Base-by-base conservation (phyloP, 2,329 filamentous ascomycete species). In the Fusarium sp. region DNA sequence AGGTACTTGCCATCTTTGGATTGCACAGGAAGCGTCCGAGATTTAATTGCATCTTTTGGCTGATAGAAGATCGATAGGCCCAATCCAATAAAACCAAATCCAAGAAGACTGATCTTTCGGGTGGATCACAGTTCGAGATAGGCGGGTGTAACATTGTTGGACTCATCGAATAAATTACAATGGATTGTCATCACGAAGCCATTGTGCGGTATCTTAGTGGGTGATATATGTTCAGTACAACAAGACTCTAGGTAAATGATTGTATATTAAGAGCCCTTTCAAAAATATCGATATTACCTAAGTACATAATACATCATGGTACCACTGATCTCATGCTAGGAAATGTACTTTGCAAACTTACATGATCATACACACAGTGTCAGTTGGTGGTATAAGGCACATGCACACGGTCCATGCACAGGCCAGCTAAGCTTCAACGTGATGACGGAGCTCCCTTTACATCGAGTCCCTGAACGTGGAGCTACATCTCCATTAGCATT, bases 401-500 rank as follows among this genome's bases (percentile, higher is more conserved):
- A 42, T 15, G 33, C 74, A 77, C 74, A 77, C 75, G 56, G 69
- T 68, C 22, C 31, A 16, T 48, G 68, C 76, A 79, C 67, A 77
- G 78, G 77, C 78, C 78, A 79, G 70, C 74, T 78, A 73, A 78
- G 73, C 77, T 78, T 65, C 47, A 53, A 61, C 61, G 50, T 74
- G 73, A 77, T 78, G 75, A 77, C 71, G 76, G 76, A 76, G 75
- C 76, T 79, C 57, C 74, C 71, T 63, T 60, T 66, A n/a, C 14
- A 35, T 51, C 20, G 35, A 45, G 62, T 57, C 71, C 71, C 68
- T 71, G 36, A 56, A 67, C 61, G 55, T 72, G 60, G 74, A 72
- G 71, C 63, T 65, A 61, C 58, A 70, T 57, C 56, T 54, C 50
- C 33, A 54, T 30, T 70, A 62, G 28, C 65, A 69, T 53, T 54